These are phyloP conservation scores for Phyllachora maydis DNA, from an alignment of 2,329 filamentous ascomycete genomes.

Conservation along the genomic window DNA sequence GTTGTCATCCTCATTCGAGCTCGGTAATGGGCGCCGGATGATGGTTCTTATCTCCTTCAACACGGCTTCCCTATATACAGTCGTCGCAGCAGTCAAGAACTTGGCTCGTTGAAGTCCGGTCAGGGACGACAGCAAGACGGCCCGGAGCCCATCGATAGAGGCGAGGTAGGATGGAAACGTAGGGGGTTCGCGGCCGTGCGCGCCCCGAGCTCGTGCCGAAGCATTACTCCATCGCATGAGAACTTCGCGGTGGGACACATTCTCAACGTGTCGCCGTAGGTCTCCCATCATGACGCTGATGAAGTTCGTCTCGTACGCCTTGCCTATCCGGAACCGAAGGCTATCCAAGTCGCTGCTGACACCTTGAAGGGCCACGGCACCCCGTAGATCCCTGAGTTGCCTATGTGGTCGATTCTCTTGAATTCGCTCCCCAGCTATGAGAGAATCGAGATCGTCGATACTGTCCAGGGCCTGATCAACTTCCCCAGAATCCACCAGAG, in stretches of 20 bases:
- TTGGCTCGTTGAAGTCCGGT: conserved; percentile 64
- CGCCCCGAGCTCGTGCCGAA: conserved; percentile 49
- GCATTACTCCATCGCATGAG: conserved; percentile 70
- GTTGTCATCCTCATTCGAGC: conserved; percentile 83
- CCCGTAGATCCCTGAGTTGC: conserved; percentile 47
- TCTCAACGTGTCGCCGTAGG: conserved; percentile 58
- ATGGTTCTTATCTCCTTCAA: conserved; percentile 71
- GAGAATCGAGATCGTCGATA: conserved; percentile 57
- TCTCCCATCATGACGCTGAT: conserved; percentile 60
- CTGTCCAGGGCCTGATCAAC: conserved; percentile 61
- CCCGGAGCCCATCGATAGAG: conserved; percentile 48
- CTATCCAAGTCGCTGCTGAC: conserved; percentile 58
- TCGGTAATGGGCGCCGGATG: conserved; percentile 70
- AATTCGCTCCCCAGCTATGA: conserved; percentile 73
- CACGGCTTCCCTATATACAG: conserved; percentile 64
- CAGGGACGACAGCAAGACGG: conserved; percentile 48
- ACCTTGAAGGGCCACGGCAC: conserved; percentile 59
- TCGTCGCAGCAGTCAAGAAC: conserved; percentile 63
- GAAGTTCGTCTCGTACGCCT: conserved; percentile 68
- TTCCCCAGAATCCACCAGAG: conserved; percentile 63
- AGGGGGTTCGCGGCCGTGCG: conserved; percentile 44
- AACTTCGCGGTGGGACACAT: conserved; percentile 50
- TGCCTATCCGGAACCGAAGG: conserved; percentile 64
- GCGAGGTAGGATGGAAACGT: conserved; percentile 61
- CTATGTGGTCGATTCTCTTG: conserved; percentile 22